Evolutionary conservation across 2,329 filamentous ascomycete genomes (phyloP), one percentile per base, ranked within the genome.

Genomic region (Chaetomium olivaceum): DNA sequence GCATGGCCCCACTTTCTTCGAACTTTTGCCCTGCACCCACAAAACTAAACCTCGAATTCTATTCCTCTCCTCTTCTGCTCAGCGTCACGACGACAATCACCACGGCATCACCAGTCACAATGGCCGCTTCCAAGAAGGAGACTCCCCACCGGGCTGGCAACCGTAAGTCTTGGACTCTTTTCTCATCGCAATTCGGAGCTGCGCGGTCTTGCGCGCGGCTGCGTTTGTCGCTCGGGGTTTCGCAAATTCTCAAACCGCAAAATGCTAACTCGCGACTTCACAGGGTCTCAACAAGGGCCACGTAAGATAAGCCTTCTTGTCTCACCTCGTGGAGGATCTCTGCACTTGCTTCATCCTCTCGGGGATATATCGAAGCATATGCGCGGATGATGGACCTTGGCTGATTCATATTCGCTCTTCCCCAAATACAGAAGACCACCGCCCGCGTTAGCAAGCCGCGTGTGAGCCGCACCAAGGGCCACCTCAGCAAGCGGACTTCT

Each of bases 401-500:
- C 83, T 81, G 79, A 81, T 71, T 72, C 74, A 73, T 70, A 43
- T 43, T 46, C 72, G 70, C 70, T 70, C 72, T 76, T 74, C 67
- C 70, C 69, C 67, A 65, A 73, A 69, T 82, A 81, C 82, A 93
- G 90, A 93, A 93, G 88, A 92, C 91, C 83, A 93, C 91, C 75
- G 80, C 88, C 76, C 88, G 92, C 79, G 89, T 91, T 78, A 81
- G 83, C 80, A 93, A 93, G 87, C 87, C 88, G 78, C 88, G 90
- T 77, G 87, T 93, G 77, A 91, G 89, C 79, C 87, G 90, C 77
- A 93, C 90, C 85, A 98, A 97, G 89, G 95, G 95, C 76, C 92
- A 96, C 85, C 86, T 97, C 79, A 96, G 91, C 86, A 97, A 97
- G 90, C 90, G 93, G 79, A 98, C 95, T 76, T 89, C 91, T 76